phyloP scores from a whole-genome alignment of 2,329 filamentous ascomycete species.

The Zymoseptoria passerinii region DNA sequence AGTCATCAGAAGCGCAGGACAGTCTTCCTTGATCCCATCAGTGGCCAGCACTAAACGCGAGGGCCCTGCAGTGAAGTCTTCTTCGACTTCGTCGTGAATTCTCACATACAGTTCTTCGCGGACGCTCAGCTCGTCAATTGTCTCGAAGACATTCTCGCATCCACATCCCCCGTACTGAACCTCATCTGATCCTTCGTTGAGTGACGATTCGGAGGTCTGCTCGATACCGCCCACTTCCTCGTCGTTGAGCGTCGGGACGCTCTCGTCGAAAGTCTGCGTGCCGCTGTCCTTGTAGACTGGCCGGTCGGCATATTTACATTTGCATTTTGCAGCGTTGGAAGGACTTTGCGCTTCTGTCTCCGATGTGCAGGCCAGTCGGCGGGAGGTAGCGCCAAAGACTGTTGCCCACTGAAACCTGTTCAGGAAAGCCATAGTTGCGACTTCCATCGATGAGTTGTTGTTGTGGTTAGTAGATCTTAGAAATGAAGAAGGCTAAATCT shows the following conservation, averaged over 20 bases:
- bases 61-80: conserved; percentile 13
- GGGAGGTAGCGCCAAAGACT: not conserved
- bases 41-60: conserved; percentile 6
- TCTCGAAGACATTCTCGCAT: not conserved
- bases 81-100: conserved; percentile 1
- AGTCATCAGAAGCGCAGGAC: conserved; percentile 10
- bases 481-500: no score
- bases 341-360: no score
- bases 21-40: conserved; percentile 11
- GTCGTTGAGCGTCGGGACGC: not conserved
- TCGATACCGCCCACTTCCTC: not conserved
- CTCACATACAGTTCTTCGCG: conserved; percentile 1
- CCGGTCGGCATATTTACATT: no score
- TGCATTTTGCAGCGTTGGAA: no score
- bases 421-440: not conserved
- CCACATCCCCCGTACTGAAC: not conserved
- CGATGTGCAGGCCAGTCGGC: not conserved
- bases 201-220: not conserved
- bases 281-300: not conserved
- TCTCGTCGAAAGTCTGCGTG: not conserved
- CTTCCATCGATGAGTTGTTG: not conserved
- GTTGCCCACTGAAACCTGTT: not conserved
- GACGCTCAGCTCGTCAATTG: conserved; percentile 3
- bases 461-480: not conserved
- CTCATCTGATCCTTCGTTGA: not conserved